Conservation (phyloP, 352 stramenopile genomes). For the Globisporangium splendens region DNA sequence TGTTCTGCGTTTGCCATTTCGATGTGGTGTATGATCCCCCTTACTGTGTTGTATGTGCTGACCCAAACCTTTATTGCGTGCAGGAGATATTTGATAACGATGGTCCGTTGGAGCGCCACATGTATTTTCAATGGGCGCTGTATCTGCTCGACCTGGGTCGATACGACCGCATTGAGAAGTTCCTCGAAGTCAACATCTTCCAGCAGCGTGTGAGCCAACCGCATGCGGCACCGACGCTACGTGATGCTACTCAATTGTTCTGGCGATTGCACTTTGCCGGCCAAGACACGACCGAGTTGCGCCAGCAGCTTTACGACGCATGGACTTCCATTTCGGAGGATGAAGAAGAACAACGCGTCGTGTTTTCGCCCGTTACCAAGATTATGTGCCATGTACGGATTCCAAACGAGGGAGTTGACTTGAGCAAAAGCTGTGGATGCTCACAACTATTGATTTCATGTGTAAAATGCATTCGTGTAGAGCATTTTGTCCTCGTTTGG, state of each 20-base stretch:
- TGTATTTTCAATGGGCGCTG: conserved; percentile 83
- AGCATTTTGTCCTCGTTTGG: conserved; percentile 55
- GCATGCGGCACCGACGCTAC: conserved; percentile 58
- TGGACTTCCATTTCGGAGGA: conserved; percentile 39
- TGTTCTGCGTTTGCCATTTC: not conserved
- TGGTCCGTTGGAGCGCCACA: conserved; percentile 58
- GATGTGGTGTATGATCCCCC: not conserved
- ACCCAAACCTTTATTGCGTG: not conserved
- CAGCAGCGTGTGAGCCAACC: conserved; percentile 32
- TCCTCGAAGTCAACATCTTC: conserved; percentile 75
- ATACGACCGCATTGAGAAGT: conserved; percentile 81
- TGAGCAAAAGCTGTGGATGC: too few species aligned
- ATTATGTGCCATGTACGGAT: conserved; percentile 58
- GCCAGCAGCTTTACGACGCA: conserved; percentile 51
- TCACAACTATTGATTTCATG: too few species aligned
- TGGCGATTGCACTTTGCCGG: conserved; percentile 81
- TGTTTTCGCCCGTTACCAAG: conserved; percentile 41
- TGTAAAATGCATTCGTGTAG: conserved; percentile 29
- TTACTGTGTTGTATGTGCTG: not conserved
- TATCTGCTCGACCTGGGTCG: conserved; percentile 78
- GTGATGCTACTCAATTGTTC: conserved; percentile 77
- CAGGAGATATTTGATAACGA: conserved; percentile 74
- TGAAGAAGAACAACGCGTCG: conserved; percentile 24
- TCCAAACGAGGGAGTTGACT: not conserved
- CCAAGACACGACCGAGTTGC: conserved; percentile 47